Evolutionary conservation across 306 rosid species (phyloP), one percentile per base, ranked within the genome.

Genomic region (Castanea mollissima): DNA sequence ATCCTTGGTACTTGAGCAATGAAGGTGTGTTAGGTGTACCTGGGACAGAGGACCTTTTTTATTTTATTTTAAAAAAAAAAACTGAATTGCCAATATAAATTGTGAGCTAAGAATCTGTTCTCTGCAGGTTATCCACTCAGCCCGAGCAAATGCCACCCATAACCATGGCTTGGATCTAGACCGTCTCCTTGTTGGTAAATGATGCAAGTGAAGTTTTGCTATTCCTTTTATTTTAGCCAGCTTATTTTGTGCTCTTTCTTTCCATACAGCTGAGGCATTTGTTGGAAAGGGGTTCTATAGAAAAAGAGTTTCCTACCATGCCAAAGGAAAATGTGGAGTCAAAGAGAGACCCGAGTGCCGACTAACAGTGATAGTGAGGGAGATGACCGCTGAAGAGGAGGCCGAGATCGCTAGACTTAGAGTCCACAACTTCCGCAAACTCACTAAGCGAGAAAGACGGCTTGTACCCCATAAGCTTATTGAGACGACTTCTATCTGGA

Each of bases 401-500:
- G 97, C 97, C 5, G 81, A 92, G 77, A 90, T 94, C 74, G 98
- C 98, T 20, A 89, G 87, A 87, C 86, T 94, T 31, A 92, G 72
- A 83, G 98, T 92, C 78, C 86, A 87, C 75, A 95, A 91, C 79
- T 91, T 84, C 60, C 76, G 79, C 82, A 95, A 90, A 88, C 91
- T 89, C 71, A 86, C 87, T 11, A 91, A 91, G 86, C 84, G 90
- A 20, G 94, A 95, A 83, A 80, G 78, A 4, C 86, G 84, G 73
- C 98, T 95, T 56, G 98, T 95, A 79, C 99, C 99, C 13, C 99
- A 95, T 83, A 79, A 87, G 82, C 97, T 92, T 80, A 92, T 95
- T 19, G 99, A 91, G 89, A 87, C 94, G 14, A 92, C 81, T 76
- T 85, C 99, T 16, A 77, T 92, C 68, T 92, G 99, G 99, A 92